These are phyloP conservation scores for Ochetophila trinervis DNA, from an alignment of 306 rosid genomes.

Conservation along the genomic window DNA sequence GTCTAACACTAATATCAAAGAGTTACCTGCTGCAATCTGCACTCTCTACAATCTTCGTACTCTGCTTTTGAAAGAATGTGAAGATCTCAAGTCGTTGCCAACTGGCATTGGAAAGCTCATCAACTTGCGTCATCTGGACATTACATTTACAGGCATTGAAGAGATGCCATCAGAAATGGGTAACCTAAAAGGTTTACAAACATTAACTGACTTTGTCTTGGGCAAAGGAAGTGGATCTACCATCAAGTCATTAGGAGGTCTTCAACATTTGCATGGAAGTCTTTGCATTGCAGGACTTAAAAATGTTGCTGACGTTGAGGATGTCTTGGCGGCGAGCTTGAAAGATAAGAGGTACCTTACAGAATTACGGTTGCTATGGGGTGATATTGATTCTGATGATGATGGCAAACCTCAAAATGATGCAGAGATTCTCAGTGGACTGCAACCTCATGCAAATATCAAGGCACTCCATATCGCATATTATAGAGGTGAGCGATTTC, in stretches of 20 bases:
- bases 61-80: conserved; percentile 1
- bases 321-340: conserved; percentile 21
- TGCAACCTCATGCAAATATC: conserved; percentile 15
- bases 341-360: conserved; percentile 7
- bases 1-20: conserved; percentile 2
- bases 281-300: background rate
- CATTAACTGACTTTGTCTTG: background rate
- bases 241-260: background rate
- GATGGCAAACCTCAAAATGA: background rate
- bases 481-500: conserved; percentile 8
- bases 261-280: background rate
- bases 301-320: background rate
- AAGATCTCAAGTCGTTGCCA: conserved; percentile 1
- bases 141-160: background rate
- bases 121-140: conserved; percentile 12
- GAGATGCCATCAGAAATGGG: conserved; percentile 8
- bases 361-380: conserved; percentile 13
- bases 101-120: conserved; percentile 3
- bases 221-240: background rate
- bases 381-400: background rate
- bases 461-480: background rate
- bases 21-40: conserved; percentile 1
- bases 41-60: conserved; percentile 22
- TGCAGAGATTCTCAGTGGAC: background rate
- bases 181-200: background rate